Conservation (phyloP, 1,284 basidiomycete genomes). For the Puccinia novopanici region DNA sequence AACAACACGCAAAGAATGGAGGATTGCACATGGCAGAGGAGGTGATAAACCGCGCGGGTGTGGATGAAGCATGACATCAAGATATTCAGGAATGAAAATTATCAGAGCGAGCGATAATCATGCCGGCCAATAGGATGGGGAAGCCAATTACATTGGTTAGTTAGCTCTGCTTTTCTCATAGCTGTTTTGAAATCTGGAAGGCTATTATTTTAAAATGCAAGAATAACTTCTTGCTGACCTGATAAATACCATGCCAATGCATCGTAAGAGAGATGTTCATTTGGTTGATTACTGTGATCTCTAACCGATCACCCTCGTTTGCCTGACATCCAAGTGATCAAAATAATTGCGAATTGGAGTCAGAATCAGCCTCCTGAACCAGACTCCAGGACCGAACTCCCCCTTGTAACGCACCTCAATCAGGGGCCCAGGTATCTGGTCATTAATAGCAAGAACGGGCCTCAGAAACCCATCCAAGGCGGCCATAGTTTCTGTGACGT, state of each 20-base stretch:
- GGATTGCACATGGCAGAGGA: no score
- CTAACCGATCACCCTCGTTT: slow-evolving; percentile 59
- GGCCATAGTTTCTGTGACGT: slow-evolving; percentile 52
- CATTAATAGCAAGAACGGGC: slow-evolving; percentile 64
- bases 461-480: slow-evolving; percentile 61
- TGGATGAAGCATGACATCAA: no score
- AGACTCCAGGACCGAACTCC: neutral
- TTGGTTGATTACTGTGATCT: slow-evolving; percentile 62
- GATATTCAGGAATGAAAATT: no score
- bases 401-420: slow-evolving; percentile 58
- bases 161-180: no score
- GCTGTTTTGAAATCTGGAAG: no score
- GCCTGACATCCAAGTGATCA: neutral
- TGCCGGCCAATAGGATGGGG: no score
- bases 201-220: no score
- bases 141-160: no score
- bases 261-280: slow-evolving; percentile 60
- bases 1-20: no score
- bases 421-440: slow-evolving; percentile 63
- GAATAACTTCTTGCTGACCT: slow-evolving; percentile 56
- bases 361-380: neutral
- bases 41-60: no score
- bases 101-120: no score
- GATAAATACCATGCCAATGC: slow-evolving; percentile 63
- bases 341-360: no score